A percentile compares a stretch with the other conserved stretches of the same genome.
These are phyloP conservation scores for Colletotrichum sp. DNA, from an alignment of 2,329 filamentous ascomycete species.

Conservation along the genomic window DNA sequence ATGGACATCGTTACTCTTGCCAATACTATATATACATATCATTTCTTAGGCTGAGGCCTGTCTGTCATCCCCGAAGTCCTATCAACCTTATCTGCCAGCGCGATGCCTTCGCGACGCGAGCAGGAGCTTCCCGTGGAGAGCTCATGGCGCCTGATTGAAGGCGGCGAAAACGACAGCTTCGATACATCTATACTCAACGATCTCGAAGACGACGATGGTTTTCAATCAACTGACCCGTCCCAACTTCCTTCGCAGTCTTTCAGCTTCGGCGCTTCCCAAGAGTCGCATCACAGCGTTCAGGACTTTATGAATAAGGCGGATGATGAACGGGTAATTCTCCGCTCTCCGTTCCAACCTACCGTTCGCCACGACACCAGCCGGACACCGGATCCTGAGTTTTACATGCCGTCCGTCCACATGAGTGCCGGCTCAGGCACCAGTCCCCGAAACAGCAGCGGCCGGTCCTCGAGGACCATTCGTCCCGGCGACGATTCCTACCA, in stretches of 20 bases:
- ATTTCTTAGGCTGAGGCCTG: not conserved
- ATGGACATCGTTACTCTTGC: not conserved
- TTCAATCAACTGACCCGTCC: slow-evolving; percentile 48
- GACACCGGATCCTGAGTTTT: slow-evolving; percentile 56
- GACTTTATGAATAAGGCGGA: slow-evolving; percentile 59
- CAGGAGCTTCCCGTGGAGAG: slow-evolving; percentile 51
- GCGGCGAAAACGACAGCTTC: slow-evolving; percentile 64
- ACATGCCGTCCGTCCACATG: slow-evolving; percentile 55
- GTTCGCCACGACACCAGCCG: slow-evolving; percentile 38
- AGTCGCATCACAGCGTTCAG: slow-evolving; percentile 52
- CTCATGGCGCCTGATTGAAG: slow-evolving; percentile 67
- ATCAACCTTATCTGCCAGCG: not conserved
- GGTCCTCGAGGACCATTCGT: slow-evolving; percentile 37
- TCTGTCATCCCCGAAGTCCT: not conserved
- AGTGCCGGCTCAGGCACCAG: slow-evolving; percentile 29
- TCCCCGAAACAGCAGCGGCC: slow-evolving; percentile 37
- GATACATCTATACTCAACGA: slow-evolving; percentile 59
- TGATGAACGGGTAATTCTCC: slow-evolving; percentile 60
- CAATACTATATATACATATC: not conserved
- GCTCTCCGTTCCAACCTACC: slow-evolving; percentile 61
- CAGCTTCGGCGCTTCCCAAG: slow-evolving; percentile 54
- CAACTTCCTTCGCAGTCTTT: slow-evolving; percentile 48
- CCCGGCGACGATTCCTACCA: slow-evolving; percentile 29
- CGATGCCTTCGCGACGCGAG: slow-evolving; percentile 20
- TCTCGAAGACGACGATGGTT: slow-evolving; percentile 44